Base-by-base conservation (phyloP, 805 yeast genomes). In the Candida cerambycidarum region DNA sequence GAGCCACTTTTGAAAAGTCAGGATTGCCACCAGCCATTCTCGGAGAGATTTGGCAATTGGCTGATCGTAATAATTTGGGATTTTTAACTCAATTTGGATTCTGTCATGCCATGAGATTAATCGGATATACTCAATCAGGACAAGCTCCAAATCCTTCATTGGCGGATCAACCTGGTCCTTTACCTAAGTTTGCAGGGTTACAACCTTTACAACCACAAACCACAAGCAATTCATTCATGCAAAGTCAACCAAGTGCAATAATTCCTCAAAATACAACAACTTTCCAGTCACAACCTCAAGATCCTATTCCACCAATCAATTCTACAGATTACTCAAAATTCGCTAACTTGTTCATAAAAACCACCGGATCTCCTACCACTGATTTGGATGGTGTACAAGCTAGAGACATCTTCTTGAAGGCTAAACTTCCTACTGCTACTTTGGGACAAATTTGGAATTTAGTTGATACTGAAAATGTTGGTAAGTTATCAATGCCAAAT, bases 31-130 rank as follows among this genome's bases (percentile, higher is more conserved):
- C 95, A 3, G 71, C 82, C 13, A 67, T 78, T 23, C 71, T 93
- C 27, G 96, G 97, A 8, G 93, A 89, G 63, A 83, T 93, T 49
- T 93, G 99, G 99, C 90, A 86, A 61, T 61, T 85, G 27, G 89
- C 96, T n/a, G 99, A 93, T 65, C 76, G 79, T n/a, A 82, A 80
- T 45, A 89, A 89, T 66, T 75, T 81, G 49, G 99, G 99, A 0
- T 85, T 83, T 56, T 71, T 93, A 49, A 84, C 83, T 53, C 87
- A 83, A 57, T 73, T 76, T 43, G 92, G 90, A 18, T 93, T 93
- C 63, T 79, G 85, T 48, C 76, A 81, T 41, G 96, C 97, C 15
- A 76, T 93, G 80, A 79, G 99, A 60, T 70, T 89, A 52, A 86
- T 93, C 55, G 96, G 95, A 19, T 86, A 88, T 58, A 82, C 87